Evolutionary conservation across 192 early-diverging fungal genomes (phyloP).

Genomic region (Entomortierella parvispora): DNA sequence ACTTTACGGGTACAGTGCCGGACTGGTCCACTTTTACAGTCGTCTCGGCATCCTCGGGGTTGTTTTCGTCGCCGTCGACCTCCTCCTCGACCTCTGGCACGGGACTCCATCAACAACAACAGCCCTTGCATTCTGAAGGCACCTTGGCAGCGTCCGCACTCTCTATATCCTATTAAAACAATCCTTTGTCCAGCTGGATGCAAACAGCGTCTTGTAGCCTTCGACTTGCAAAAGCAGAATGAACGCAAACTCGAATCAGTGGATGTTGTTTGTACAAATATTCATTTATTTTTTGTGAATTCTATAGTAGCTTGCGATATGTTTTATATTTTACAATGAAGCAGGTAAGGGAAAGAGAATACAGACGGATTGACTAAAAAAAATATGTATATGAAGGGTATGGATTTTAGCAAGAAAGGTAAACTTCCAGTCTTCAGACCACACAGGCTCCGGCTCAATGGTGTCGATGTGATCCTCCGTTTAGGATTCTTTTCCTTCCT

Average conservation of each 20-base stretch:
- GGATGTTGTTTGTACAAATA: too few relatives aligned
- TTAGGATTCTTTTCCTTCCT: background rate
- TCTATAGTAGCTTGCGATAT: too few relatives aligned
- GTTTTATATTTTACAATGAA: too few relatives aligned
- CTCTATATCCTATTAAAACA: slow-evolving; percentile 22
- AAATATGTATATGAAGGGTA: too few relatives aligned
- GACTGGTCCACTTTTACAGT: slow-evolving; percentile 67
- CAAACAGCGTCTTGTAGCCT: too few relatives aligned
- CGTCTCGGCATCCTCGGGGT: background rate
- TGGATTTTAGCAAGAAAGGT: background rate
- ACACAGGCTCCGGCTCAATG: slow-evolving; percentile 26
- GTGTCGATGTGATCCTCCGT: slow-evolving; percentile 1
- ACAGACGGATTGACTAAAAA: too few relatives aligned
- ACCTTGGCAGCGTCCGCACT: slow-evolving; percentile 32
- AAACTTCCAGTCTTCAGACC: background rate
- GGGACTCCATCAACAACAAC: background rate
- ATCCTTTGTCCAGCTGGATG: too few relatives aligned
- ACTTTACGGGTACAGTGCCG: slow-evolving; percentile 70
- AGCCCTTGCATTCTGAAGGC: background rate
- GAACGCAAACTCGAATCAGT: too few relatives aligned
- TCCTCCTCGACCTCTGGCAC: too few relatives aligned
- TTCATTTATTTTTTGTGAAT: too few relatives aligned
- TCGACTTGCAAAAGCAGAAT: too few relatives aligned
- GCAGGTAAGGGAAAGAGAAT: too few relatives aligned
- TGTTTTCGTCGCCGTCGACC: background rate